Base-by-base conservation (phyloP, 306 rosid species). In the Alnus rubra region DNA sequence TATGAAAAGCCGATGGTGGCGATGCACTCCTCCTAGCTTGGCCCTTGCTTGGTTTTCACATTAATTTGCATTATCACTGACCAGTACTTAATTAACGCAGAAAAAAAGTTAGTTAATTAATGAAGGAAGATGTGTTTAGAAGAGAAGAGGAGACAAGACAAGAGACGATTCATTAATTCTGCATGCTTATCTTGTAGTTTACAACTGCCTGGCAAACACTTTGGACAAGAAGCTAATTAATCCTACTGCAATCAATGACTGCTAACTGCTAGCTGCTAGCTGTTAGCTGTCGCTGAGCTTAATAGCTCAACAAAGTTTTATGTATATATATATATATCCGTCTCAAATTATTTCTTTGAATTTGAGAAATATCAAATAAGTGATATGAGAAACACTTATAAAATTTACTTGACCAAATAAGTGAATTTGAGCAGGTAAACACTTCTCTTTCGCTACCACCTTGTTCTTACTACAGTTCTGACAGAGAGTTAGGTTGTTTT, bases 191-290 rank as follows among this genome's bases (percentile, higher is more conserved):
- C 9, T 53, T 51, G 64, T 45, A 65, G 65, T 59, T 71, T 28
- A 59, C 56, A 19, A 51, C n/a, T 62, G 54, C 9, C 45, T 42
- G 45, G 45, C 69, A 44, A 47, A n/a, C 59, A 72, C 82, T 74
- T 82, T n/a, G 30, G 67, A 44, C n/a, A 67, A 47, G 69, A 78
- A 78, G 86, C 42, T 68, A 48, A 71, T 18, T 67, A 9, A 76
- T 35, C 52, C 44, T 1, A 11, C n/a, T 47, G 73, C 79, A 78
- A 78, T 78, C 74, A 82, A 64, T 58, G 74, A 15, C 56, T 12
- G 35, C 2, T 33, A 33, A n/a, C n/a, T n/a, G n/a, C n/a, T n/a
- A n/a, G n/a, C n/a, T n/a, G n/a, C n/a, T n/a, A n/a, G n/a, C n/a
- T n/a, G n/a, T n/a, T n/a, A 33, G 72, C 59, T 35, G 64, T 73